These are phyloP conservation scores for Populus euphratica DNA, from an alignment of 345 rosid genomes.

Conservation along the genomic window DNA sequence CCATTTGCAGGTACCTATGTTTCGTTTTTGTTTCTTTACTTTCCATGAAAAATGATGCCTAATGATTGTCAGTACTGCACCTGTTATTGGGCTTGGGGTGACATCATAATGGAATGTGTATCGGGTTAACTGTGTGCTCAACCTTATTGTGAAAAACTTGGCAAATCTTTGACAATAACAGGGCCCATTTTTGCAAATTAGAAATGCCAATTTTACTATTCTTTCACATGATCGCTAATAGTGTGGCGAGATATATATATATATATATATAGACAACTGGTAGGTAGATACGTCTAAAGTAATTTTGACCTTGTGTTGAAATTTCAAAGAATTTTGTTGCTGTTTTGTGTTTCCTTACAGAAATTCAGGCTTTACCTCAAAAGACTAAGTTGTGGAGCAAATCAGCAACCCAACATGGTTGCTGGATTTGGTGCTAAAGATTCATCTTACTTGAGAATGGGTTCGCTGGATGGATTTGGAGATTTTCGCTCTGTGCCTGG, in stretches of 20 bases:
- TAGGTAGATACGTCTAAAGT: neutral
- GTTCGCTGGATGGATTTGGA: constrained; percentile 51
- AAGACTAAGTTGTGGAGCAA: constrained; percentile 42
- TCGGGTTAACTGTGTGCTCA: neutral
- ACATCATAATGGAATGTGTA: neutral
- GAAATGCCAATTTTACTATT: neutral
- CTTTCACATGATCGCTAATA: neutral
- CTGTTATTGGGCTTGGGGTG: neutral
- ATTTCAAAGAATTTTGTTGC: neutral
- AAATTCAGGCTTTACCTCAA: constrained; percentile 84
- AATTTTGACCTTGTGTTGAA: neutral
- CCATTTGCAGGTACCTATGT: constrained; percentile 70
- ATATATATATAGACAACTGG: neutral
- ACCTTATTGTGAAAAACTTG: neutral
- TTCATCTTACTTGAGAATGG: constrained; percentile 46
- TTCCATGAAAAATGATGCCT: neutral
- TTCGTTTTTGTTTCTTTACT: constrained; percentile 9
- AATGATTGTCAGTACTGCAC: neutral
- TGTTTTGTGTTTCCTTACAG: constrained; percentile 37
- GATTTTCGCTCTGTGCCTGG: constrained; percentile 46
- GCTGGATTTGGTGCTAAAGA: constrained; percentile 58
- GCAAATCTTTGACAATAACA: neutral
- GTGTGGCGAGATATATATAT: neutral
- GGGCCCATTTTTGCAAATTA: neutral
- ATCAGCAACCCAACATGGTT: constrained; percentile 52